Conservation (phyloP, 1,284 basidiomycete genomes). For the Boletellus deceptivus region DNA sequence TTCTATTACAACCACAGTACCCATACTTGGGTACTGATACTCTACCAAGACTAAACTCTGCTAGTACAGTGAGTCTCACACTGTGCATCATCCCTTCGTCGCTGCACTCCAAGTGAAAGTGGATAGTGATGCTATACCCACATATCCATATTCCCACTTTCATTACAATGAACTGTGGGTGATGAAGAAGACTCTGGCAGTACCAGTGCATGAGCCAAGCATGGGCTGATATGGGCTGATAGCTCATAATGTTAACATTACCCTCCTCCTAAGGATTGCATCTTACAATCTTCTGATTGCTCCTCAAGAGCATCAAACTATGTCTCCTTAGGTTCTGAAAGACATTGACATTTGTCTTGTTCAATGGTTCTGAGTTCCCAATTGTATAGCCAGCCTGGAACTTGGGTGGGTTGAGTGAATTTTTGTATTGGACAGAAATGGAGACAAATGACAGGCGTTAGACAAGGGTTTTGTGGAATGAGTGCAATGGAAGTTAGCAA, state of each 20-base stretch:
- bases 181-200: too few relatives aligned
- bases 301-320: background rate
- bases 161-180: too few relatives aligned
- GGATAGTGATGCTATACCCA: too few relatives aligned
- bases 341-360: background rate
- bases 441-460: background rate
- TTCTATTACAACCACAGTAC: too few relatives aligned
- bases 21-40: too few relatives aligned
- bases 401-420: background rate
- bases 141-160: too few relatives aligned
- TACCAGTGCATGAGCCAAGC: too few relatives aligned
- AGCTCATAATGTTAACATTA: too few relatives aligned
- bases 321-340: background rate
- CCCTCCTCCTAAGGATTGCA: conserved; percentile 1
- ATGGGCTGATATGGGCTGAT: background rate
- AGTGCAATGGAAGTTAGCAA: background rate
- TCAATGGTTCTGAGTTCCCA: background rate
- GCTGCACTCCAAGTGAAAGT: too few relatives aligned
- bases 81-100: too few relatives aligned
- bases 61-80: too few relatives aligned
- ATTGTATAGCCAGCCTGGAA: background rate
- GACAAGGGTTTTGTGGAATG: background rate
- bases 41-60: too few relatives aligned
- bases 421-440: conserved; percentile 5
- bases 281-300: background rate